Conservation (phyloP, 257 asterid species). For the Solanum chilense region DNA sequence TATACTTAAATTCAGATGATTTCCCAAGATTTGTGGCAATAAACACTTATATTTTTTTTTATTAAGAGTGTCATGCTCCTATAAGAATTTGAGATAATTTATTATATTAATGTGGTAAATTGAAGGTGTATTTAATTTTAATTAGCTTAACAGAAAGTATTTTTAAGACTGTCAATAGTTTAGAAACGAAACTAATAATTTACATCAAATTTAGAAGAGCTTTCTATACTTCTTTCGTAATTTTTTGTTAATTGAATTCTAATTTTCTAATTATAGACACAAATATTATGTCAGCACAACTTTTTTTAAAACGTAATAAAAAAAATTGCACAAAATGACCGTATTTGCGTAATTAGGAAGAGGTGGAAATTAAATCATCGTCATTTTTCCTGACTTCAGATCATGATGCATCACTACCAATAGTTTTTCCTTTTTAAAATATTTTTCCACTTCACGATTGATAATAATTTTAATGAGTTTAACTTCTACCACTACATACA, state of each 20-base stretch:
- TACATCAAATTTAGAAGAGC: too few species aligned
- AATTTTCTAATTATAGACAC: not conserved
- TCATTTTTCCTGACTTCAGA: not conserved
- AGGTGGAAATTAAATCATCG: not conserved
- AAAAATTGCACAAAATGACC: not conserved
- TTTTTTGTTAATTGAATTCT: not conserved
- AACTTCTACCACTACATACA: not conserved
- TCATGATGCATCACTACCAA: not conserved
- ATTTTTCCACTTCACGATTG: not conserved
- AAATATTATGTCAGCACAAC: not conserved
- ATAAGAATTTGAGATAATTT: too few species aligned
- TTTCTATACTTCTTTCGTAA: too few species aligned
- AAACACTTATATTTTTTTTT: not conserved
- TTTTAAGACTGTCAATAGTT: too few species aligned
- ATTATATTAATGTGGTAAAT: too few species aligned
- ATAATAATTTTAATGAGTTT: not conserved
- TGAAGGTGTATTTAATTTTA: too few species aligned
- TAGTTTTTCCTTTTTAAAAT: not conserved
- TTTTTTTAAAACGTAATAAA: not conserved
- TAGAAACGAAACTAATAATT: too few species aligned
- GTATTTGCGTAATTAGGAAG: not conserved
- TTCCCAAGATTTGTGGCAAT: not conserved
- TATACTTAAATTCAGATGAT: not conserved
- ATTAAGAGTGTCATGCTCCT: too few species aligned
- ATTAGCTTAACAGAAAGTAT: accelerated